These are phyloP conservation scores for Thelephora aurantiotincta DNA, from an alignment of 768 basidiomycete species.

Conservation along the genomic window DNA sequence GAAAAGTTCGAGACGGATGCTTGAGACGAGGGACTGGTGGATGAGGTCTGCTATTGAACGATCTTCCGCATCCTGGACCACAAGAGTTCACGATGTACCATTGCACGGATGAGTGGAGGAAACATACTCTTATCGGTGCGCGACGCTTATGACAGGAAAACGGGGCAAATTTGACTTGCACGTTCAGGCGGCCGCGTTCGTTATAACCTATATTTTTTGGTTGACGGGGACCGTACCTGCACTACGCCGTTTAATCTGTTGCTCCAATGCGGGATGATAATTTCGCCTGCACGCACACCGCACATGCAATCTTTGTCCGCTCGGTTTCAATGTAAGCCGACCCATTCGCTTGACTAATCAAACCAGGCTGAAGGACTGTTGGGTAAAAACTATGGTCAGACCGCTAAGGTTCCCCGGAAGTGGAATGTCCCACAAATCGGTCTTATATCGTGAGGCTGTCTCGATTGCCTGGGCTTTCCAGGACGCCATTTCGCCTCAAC, in stretches of 20 bases:
- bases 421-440: constrained; percentile 59
- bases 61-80: constrained; percentile 81
- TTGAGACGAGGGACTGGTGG: constrained; percentile 72
- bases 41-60: constrained; percentile 71
- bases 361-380: constrained; percentile 75
- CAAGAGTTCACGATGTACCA: constrained; percentile 3
- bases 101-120: constrained; percentile 1
- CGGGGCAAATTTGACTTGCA: constrained; percentile 94
- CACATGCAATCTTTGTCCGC: constrained; percentile 86
- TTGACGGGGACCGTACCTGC: constrained; percentile 75
- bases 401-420: neutral
- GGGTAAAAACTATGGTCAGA: constrained; percentile 15
- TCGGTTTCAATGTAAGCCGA: constrained; percentile 95
- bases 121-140: constrained; percentile 73
- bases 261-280: constrained; percentile 1
- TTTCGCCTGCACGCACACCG: constrained; percentile 51
- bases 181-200: constrained; percentile 80
- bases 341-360: constrained; percentile 90
- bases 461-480: constrained; percentile 30
- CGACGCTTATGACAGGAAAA: constrained; percentile 72
- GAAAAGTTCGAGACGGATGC: constrained; percentile 77
- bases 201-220: constrained; percentile 69
- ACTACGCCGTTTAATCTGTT: neutral
- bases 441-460: constrained; percentile 52
- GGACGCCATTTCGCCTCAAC: constrained; percentile 15